Evolutionary conservation across 176 grass and related monocot species (phyloP).

Genomic region (Aegilops sharonensis): DNA sequence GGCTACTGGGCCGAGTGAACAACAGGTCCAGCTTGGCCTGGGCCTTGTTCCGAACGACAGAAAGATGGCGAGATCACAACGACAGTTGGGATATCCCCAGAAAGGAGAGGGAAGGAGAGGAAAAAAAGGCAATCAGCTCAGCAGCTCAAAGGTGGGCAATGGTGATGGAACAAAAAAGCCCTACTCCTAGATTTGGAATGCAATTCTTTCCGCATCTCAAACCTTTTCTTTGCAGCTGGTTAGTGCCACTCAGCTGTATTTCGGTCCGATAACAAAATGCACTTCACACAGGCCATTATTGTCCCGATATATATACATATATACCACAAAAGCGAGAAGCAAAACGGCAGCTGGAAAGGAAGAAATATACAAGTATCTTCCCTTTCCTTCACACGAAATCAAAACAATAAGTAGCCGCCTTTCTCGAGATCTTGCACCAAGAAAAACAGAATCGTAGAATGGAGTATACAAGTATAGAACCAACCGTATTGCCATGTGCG

Average conservation of each 20-base stretch:
- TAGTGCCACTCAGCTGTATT: constrained; percentile 33
- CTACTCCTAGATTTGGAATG: background rate
- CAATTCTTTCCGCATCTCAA: background rate
- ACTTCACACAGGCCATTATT: background rate
- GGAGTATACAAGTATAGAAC: background rate
- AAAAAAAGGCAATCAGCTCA: background rate
- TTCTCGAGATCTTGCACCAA: background rate
- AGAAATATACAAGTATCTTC: background rate
- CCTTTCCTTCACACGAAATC: background rate
- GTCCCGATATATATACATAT: background rate
- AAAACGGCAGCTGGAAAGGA: background rate
- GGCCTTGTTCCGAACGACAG: background rate
- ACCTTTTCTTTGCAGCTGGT: constrained; percentile 1
- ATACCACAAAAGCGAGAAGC: background rate
- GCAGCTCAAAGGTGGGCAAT: background rate
- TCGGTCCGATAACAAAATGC: background rate
- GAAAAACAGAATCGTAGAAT: too few species aligned
- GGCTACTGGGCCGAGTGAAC: background rate
- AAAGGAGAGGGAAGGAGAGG: too few species aligned
- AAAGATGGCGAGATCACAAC: background rate
- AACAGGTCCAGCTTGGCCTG: background rate
- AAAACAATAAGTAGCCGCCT: background rate
- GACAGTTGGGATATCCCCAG: background rate
- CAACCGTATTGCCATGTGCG: background rate
- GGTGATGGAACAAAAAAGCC: constrained; percentile 1